phyloP scores from a whole-genome alignment of 106 monocot genomes.

The Phalaenopsis aphrodite region DNA sequence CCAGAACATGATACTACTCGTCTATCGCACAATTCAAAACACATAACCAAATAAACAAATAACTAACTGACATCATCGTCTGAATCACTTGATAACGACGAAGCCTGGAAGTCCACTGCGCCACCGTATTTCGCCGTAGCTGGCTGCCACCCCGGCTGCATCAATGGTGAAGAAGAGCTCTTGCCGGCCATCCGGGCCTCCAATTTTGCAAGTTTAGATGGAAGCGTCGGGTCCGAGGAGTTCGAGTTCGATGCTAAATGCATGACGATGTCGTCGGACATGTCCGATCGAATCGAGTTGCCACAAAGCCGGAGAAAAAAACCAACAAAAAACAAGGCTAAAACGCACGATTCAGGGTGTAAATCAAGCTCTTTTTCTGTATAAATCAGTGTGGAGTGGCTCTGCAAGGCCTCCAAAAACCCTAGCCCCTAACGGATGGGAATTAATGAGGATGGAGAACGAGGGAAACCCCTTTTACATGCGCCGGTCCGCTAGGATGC shows the following conservation, averaged over 20 bases:
- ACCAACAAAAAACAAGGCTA: background rate
- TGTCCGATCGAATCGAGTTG: conserved; percentile 18
- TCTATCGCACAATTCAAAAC: background rate
- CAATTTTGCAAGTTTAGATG: conserved; percentile 84
- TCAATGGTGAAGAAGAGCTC: conserved; percentile 42
- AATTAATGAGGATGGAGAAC: no score
- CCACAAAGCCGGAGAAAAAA: background rate
- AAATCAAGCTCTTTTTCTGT: background rate
- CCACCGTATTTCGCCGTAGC: conserved; percentile 23
- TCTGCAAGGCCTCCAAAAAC: no score
- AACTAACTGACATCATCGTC: conserved; percentile 77
- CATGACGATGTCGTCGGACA: conserved; percentile 87
- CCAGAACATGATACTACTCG: background rate
- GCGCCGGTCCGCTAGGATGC: no score
- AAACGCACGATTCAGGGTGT: background rate
- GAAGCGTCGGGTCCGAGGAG: conserved; percentile 71
- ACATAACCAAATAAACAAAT: background rate
- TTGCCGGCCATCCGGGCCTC: conserved; percentile 95
- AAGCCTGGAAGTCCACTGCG: conserved; percentile 51
- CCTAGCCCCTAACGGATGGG: no score
- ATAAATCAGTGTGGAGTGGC: background rate
- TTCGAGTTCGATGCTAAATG: conserved; percentile 88
- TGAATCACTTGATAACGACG: conserved; percentile 61
- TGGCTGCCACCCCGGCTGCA: conserved; percentile 26
- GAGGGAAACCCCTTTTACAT: no score